phyloP scores from a whole-genome alignment of 495 filamentous ascomycete genomes.

The Penicillium alfredii region DNA sequence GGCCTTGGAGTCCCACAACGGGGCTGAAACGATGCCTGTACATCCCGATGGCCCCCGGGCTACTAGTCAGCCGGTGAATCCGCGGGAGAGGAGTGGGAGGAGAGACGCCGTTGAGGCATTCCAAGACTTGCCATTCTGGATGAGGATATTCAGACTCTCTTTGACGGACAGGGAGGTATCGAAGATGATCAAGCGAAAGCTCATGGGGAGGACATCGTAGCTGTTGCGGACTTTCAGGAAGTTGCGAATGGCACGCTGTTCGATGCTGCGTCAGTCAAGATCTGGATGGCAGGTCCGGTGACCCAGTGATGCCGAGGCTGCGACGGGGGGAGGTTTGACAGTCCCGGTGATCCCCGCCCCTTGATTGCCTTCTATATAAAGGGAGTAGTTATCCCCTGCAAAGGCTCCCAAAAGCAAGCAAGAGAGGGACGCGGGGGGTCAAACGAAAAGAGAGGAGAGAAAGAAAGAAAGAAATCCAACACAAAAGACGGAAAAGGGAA shows the following conservation, averaged over 20 bases:
- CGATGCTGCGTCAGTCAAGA: conserved; percentile 29
- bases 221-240: conserved; percentile 95
- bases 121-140: conserved; percentile 77
- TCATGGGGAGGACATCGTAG: conserved; percentile 98
- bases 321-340: conserved; percentile 10
- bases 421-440: too few species aligned
- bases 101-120: not conserved
- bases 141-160: conserved; percentile 91
- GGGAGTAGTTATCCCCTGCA: too few species aligned
- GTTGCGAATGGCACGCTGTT: conserved; percentile 80
- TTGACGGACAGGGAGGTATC: conserved; percentile 93
- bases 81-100: conserved; percentile 4
- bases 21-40: conserved; percentile 93
- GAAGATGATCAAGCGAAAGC: conserved; percentile 91
- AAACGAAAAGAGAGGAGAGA: conserved; percentile 3
- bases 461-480: conserved; percentile 10
- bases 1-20: conserved; percentile 92
- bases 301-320: too few species aligned
- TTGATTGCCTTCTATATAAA: too few species aligned
- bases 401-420: too few species aligned
- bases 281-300: conserved; percentile 19
- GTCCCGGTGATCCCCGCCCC: too few species aligned
- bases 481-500: conserved; percentile 12
- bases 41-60: conserved; percentile 19
- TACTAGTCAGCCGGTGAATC: not conserved